Percentiles rank a stretch among this genome's conserved stretches.
phyloP scores from a whole-genome alignment of 495 filamentous ascomycete species.

The Penicillium robsamsonii region DNA sequence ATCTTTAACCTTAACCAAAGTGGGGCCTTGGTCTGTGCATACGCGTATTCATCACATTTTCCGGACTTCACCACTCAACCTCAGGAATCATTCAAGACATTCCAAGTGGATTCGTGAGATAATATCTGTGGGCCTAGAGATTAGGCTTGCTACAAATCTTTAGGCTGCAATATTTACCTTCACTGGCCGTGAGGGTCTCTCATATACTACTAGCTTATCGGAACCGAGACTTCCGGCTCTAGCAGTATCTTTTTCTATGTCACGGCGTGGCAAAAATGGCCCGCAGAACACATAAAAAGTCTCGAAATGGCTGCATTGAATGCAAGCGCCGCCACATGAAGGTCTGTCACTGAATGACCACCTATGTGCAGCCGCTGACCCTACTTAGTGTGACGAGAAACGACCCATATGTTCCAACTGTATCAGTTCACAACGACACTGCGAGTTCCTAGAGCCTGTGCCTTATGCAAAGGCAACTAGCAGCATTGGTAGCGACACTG shows the following conservation, averaged over 20 bases:
- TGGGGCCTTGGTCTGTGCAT: slow-evolving; percentile 14
- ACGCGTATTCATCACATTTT: slow-evolving; percentile 10
- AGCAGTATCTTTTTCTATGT: not conserved
- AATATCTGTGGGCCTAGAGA: not conserved
- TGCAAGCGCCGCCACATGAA: slow-evolving; percentile 43
- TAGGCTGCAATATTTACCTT: not conserved
- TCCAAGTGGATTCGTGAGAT: not conserved
- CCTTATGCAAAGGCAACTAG: not conserved
- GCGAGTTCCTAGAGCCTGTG: slow-evolving; percentile 15
- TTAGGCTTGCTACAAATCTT: not conserved
- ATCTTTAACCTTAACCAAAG: not conserved
- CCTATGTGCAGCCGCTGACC: slow-evolving; percentile 3
- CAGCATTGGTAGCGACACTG: not conserved
- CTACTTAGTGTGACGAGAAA: slow-evolving; percentile 37
- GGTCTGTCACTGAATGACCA: slow-evolving; percentile 15
- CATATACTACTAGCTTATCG: slow-evolving; percentile 5
- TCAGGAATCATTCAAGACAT: not conserved
- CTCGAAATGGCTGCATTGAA: slow-evolving; percentile 37
- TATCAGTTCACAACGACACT: slow-evolving; percentile 27
- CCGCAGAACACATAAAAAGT: slow-evolving; percentile 37
- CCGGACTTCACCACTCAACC: not conserved
- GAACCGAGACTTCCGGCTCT: not conserved
- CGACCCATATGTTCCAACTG: slow-evolving; percentile 38
- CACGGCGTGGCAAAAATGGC: slow-evolving; percentile 24
- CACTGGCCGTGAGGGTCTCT: not conserved